phyloP scores from a whole-genome alignment of 192 early-diverging fungal species.

The Rhizoclosmatium sp. region DNA sequence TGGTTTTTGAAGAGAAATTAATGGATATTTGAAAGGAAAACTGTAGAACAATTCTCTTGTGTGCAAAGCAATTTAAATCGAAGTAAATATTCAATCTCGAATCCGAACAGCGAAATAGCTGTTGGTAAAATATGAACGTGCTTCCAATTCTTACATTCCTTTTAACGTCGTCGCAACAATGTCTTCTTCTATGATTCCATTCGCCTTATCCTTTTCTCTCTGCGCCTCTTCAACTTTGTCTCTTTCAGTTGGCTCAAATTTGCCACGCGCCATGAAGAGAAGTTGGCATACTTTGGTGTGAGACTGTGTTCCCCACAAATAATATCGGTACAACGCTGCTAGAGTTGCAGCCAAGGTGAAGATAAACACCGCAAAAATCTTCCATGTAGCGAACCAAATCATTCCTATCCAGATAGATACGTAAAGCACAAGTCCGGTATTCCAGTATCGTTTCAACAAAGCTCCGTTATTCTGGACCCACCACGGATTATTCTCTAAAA shows the following conservation, averaged over 20 bases:
- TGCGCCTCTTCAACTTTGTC: conserved; percentile 22
- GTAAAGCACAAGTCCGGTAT: background rate
- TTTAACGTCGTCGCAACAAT: background rate
- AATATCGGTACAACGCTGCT: background rate
- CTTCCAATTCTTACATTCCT: background rate
- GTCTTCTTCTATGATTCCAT: background rate
- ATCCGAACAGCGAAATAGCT: no score
- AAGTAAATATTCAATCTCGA: no score
- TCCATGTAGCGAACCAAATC: background rate
- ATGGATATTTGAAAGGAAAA: no score
- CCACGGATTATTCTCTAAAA: conserved; percentile 36
- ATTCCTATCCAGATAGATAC: conserved; percentile 1
- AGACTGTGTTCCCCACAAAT: background rate
- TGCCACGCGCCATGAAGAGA: conserved; percentile 6
- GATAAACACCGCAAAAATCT: no score
- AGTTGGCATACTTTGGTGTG: background rate
- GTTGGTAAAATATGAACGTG: no score
- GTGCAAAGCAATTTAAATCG: no score
- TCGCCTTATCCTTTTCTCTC: conserved; percentile 4
- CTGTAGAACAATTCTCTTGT: no score
- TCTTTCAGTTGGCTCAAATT: conserved; percentile 7
- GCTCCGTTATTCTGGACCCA: conserved; percentile 15
- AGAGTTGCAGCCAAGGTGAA: background rate
- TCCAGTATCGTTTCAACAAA: background rate
- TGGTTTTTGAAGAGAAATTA: background rate